Evolutionary conservation across 2,329 filamentous ascomycete species (phyloP), one percentile per base, ranked within the genome.

Genomic region (Orbilia oligospora): DNA sequence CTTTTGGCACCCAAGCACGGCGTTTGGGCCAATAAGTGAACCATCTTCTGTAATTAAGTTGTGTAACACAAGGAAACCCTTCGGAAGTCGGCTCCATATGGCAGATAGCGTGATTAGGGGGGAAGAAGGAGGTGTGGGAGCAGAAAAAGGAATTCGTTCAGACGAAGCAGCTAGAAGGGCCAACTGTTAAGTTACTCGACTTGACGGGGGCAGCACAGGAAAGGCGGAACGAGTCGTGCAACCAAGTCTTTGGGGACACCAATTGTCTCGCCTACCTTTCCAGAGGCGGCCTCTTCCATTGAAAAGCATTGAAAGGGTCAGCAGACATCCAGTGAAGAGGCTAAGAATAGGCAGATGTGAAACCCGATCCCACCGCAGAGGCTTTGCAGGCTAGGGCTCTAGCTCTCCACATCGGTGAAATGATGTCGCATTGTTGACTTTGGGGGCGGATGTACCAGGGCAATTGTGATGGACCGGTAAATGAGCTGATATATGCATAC

Each of bases 321-420:
- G 66, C 67, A 71, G 73, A 71, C 67, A 51, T 53, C 20, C 36
- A 38, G 3, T n/a, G 56, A 44, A 51, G 41, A 61, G 61, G 65
- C 73, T 71, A 77, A 71, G 58, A 77, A 77, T 77, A 71, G 73
- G 73, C 73, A 71, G 73, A 71, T 66, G 73, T 71, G 49, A 77
- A 66, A 77, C 72, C 46, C 63, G 53, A 36, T 38, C 61, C 56
- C 56, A 33, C 66, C 49, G 51, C 56, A 22, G 66, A 71, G 58
- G 36, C 63, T 20, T 46, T 46, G 44, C 44, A 46, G 41, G 41
- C 41, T n/a, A 24, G 18, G 53, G 14, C 66, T 73, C 70, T 73
- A 44, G 14, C 66, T 73, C 70, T 73, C 70, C 70, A 67, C 61
- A 67, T 27, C 38, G 33, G 38, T 61, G 61, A 64, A 51, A 64